Conservation (phyloP, 148 eudicot species). For the Selenicereus undatus region DNA sequence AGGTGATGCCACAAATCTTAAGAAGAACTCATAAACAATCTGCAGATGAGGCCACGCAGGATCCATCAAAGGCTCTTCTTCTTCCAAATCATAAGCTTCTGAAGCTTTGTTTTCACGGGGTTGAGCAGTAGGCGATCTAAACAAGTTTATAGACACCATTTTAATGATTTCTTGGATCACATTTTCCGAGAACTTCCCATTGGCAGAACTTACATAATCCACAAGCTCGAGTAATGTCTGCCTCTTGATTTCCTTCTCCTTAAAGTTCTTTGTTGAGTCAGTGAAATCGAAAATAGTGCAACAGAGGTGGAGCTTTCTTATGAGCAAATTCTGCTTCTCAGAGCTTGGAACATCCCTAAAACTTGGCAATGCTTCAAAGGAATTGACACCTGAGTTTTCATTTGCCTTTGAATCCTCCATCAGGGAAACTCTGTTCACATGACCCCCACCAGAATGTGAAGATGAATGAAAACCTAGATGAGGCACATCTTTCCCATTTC, state of each 20-base stretch:
- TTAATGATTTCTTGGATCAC: constrained; percentile 59
- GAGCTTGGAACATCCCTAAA: constrained; percentile 64
- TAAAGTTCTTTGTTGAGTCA: constrained; percentile 57
- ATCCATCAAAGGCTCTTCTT: constrained; percentile 86
- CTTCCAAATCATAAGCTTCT: constrained; percentile 68
- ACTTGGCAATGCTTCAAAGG: constrained; percentile 52
- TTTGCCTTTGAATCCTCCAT: constrained; percentile 24
- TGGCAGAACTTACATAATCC: constrained; percentile 56
- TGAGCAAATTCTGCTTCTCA: constrained; percentile 59
- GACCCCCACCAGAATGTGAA: constrained; percentile 35
- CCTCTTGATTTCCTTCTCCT: constrained; percentile 66
- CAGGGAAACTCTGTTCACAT: constrained; percentile 22
- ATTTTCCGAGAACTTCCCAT: constrained; percentile 55
- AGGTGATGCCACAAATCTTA: constrained; percentile 81
- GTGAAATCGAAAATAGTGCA: constrained; percentile 59
- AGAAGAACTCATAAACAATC: constrained; percentile 72
- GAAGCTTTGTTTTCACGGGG: constrained; percentile 65
- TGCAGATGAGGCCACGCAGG: constrained; percentile 94
- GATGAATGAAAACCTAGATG: constrained; percentile 32
- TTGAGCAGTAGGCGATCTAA: constrained; percentile 60
- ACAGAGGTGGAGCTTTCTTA: constrained; percentile 53
- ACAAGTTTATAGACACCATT: constrained; percentile 59
- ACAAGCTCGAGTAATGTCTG: constrained; percentile 73
- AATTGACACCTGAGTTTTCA: constrained; percentile 27
- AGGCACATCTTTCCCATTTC: constrained; percentile 43